phyloP scores from a whole-genome alignment of 2,329 filamentous ascomycete species.

The Grosmannia penicillata region DNA sequence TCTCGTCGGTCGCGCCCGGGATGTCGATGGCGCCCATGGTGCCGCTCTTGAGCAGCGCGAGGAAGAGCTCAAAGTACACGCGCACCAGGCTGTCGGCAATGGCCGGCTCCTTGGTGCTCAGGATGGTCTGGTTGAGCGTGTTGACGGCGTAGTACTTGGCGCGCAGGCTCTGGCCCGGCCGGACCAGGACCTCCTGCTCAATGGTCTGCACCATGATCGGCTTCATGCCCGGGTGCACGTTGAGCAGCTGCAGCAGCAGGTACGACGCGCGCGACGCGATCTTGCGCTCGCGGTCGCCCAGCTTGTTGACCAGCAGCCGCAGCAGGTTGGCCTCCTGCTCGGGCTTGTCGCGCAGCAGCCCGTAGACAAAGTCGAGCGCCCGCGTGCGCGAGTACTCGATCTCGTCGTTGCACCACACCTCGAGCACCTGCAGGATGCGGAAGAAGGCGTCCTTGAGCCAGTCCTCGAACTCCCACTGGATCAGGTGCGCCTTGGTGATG shows the following conservation, averaged over 20 bases:
- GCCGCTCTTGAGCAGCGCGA: conserved; percentile 58
- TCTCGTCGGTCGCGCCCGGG: conserved; percentile 21
- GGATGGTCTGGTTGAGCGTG: conserved; percentile 89
- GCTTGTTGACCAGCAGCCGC: conserved; percentile 84
- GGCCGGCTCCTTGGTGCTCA: conserved; percentile 69
- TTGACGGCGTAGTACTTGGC: conserved; percentile 95
- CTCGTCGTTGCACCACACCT: conserved; percentile 88
- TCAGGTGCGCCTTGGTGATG: conserved; percentile 61
- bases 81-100: conserved; percentile 69
- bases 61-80: conserved; percentile 86
- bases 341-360: conserved; percentile 84
- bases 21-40: conserved; percentile 26
- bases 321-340: conserved; percentile 94
- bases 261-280: conserved; percentile 90
- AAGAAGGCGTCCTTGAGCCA: conserved; percentile 94
- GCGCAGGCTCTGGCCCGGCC: conserved; percentile 72
- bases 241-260: conserved; percentile 79
- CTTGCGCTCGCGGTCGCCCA: conserved; percentile 89
- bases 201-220: conserved; percentile 69
- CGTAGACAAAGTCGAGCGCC: conserved; percentile 81
- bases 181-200: conserved; percentile 76
- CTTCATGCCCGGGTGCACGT: conserved; percentile 88
- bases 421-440: conserved; percentile 78
- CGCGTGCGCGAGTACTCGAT: conserved; percentile 83
- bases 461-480: conserved; percentile 85